Evolutionary conservation across 805 yeast genomes (phyloP).

Genomic region (Candida coleopterorum): DNA sequence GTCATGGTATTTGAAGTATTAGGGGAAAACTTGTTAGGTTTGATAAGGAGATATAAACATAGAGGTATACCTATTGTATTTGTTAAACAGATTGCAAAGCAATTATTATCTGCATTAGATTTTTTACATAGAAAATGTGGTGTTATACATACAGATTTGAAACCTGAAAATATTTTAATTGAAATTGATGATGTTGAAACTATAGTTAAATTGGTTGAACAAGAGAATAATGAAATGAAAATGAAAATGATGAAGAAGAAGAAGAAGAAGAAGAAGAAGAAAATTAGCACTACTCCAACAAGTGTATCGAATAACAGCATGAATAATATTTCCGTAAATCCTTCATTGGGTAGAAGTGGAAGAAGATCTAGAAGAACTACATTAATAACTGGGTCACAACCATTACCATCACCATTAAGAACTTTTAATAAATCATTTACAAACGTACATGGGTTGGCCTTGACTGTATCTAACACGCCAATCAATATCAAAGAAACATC

Average conservation of each 20-base stretch:
- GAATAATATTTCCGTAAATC: constrained; percentile 9
- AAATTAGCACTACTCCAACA: constrained; percentile 16
- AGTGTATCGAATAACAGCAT: constrained; percentile 10
- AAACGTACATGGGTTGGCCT: constrained; percentile 31
- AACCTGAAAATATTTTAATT: constrained; percentile 72
- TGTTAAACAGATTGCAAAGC: constrained; percentile 80
- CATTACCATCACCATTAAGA: constrained; percentile 82
- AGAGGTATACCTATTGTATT: constrained; percentile 72
- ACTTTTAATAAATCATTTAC: constrained; percentile 44
- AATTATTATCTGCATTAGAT: constrained; percentile 67
- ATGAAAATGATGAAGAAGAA: constrained; percentile 41
- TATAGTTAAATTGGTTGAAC: constrained; percentile 64
- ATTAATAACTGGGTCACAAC: constrained; percentile 85
- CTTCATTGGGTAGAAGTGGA: constrained; percentile 39
- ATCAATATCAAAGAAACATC: constrained; percentile 14
- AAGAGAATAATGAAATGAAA: constrained; percentile 49
- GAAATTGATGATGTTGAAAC: constrained; percentile 82
- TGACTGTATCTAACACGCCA: constrained; percentile 39
- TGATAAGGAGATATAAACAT: constrained; percentile 73
- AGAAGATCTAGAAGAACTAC: constrained; percentile 68
- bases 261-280: constrained; percentile 37
- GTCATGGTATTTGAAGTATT: constrained; percentile 97
- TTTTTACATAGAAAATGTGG: constrained; percentile 70
- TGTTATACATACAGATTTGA: constrained; percentile 67
- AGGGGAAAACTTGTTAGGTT: constrained; percentile 87